Conservation (phyloP, 306 rosid genomes). For the Fragaria ananassa region DNA sequence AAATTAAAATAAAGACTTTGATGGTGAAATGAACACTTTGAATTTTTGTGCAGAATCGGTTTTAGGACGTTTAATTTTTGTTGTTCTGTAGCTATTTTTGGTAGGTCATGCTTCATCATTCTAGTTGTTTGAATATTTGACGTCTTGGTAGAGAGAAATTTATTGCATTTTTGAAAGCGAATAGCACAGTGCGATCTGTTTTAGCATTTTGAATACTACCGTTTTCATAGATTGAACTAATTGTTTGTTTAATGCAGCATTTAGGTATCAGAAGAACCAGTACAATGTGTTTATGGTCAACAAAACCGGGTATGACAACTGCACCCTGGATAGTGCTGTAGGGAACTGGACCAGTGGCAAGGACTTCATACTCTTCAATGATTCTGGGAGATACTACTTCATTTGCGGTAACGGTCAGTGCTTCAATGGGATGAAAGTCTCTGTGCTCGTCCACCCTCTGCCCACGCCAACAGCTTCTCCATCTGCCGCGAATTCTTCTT, state of each 20-base stretch:
- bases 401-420: conserved; percentile 87
- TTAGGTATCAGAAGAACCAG: conserved; percentile 77
- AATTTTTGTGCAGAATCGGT: not conserved
- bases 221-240: not conserved
- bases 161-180: not conserved
- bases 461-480: conserved; percentile 40
- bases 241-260: conserved; percentile 41
- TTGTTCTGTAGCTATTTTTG: not conserved
- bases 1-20: not conserved
- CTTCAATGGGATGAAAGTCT: conserved; percentile 79
- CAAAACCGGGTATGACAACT: conserved; percentile 85
- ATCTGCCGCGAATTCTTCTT: conserved; percentile 14
- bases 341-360: conserved; percentile 95
- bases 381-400: conserved; percentile 69
- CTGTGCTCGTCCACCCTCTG: conserved; percentile 66
- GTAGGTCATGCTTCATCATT: not conserved
- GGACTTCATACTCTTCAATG: conserved; percentile 64
- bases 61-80: too few species aligned
- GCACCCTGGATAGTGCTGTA: conserved; percentile 70
- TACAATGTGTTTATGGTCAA: conserved; percentile 94
- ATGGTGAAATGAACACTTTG: not conserved
- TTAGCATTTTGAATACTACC: not conserved
- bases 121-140: not conserved
- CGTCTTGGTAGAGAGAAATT: not conserved
- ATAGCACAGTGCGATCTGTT: not conserved